A percentile compares a stretch with the other conserved stretches of the same genome.
These are phyloP conservation scores for Edaphochlamys debaryana DNA, from an alignment of 139 green algal genomes.

Conservation along the genomic window DNA sequence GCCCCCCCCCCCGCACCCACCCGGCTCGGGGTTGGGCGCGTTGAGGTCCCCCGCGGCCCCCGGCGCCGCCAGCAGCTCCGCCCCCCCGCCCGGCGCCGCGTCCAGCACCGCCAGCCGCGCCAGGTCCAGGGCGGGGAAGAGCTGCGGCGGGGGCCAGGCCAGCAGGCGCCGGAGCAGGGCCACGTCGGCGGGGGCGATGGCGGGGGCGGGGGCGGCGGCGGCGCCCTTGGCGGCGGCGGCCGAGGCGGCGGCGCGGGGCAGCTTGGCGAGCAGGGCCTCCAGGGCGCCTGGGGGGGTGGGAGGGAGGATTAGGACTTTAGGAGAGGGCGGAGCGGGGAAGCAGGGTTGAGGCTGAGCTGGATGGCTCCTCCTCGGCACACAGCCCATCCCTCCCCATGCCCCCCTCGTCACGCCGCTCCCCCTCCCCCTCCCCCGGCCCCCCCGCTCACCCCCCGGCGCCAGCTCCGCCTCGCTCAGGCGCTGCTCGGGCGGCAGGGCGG, in stretches of 20 bases:
- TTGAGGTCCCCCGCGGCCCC: constrained; percentile 12
- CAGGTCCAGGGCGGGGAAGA: constrained; percentile 86
- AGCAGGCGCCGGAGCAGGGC: constrained; percentile 64
- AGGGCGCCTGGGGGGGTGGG: constrained; percentile 37
- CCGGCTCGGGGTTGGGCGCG: neutral
- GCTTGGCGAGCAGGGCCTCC: constrained; percentile 58
- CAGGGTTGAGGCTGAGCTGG: neutral
- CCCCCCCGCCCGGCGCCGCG: neutral
- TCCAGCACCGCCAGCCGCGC: constrained; percentile 69
- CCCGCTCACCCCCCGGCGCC: constrained; percentile 45
- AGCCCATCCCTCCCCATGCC: no score
- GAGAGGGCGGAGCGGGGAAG: neutral
- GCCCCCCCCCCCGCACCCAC: neutral
- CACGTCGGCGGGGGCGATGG: constrained; percentile 26
- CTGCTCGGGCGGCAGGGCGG: neutral
- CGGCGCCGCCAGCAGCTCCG: constrained; percentile 8
- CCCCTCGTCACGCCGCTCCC: no score
- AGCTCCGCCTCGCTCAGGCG: constrained; percentile 55
- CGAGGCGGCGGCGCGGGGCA: constrained; percentile 36
- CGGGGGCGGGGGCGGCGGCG: neutral
- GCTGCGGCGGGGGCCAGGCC: constrained; percentile 66
- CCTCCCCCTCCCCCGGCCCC: no score
- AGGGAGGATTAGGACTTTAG: neutral
- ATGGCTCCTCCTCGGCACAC: no score
- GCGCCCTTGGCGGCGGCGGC: constrained; percentile 17